These are phyloP conservation scores for Knufia petricola DNA, from an alignment of 2,329 filamentous ascomycete species.

Conservation along the genomic window DNA sequence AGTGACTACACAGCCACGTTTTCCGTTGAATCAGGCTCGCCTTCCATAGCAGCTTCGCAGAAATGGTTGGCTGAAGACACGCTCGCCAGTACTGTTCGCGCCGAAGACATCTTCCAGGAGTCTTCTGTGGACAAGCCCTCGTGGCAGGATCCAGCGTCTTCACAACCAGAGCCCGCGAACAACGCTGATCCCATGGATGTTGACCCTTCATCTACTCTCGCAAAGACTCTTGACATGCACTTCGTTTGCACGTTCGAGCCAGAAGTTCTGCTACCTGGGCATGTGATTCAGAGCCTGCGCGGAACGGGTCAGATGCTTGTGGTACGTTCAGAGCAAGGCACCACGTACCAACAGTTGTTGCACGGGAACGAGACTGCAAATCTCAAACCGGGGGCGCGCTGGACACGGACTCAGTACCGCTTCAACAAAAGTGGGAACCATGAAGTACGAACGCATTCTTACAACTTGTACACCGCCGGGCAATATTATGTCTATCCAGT, in stretches of 20 bases:
- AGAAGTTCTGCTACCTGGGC: conserved; percentile 33
- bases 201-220: conserved; percentile 29
- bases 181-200: conserved; percentile 30
- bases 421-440: conserved; percentile 26
- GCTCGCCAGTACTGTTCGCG: conserved; percentile 24
- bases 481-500: conserved; percentile 24
- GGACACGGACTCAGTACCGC: conserved; percentile 26
- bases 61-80: conserved; percentile 33
- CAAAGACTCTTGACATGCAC: conserved; percentile 33
- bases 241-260: conserved; percentile 37
- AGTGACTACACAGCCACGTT: conserved; percentile 27
- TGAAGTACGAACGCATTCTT: conserved; percentile 30
- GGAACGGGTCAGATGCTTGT: conserved; percentile 32
- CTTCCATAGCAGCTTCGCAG: conserved; percentile 35
- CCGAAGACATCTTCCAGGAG: conserved; percentile 25
- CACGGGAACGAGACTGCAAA: conserved; percentile 7
- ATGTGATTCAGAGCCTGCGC: conserved; percentile 33
- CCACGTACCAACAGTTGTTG: conserved; percentile 21
- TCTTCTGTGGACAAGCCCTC: conserved; percentile 31
- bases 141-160: conserved; percentile 20
- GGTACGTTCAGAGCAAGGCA: conserved; percentile 18
- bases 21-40: conserved; percentile 38
- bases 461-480: conserved; percentile 35
- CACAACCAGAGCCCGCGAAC: conserved; percentile 22
- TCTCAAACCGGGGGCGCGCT: conserved; percentile 16